phyloP scores from a whole-genome alignment of 768 basidiomycete genomes.

The Leccinum incarnatum region DNA sequence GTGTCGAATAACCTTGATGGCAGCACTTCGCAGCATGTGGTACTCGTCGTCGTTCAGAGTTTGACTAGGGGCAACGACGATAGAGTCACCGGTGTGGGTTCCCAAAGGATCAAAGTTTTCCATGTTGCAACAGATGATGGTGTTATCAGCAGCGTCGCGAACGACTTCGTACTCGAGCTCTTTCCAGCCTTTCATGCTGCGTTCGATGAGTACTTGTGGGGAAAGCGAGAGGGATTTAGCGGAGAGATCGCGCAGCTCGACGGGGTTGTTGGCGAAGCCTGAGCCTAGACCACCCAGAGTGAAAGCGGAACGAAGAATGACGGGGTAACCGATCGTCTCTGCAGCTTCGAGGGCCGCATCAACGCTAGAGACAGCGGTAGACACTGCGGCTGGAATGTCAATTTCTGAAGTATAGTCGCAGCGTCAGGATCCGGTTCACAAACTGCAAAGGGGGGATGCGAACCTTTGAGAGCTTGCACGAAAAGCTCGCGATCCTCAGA shows the following conservation, averaged over 20 bases:
- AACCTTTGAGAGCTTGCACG: slow-evolving; percentile 93
- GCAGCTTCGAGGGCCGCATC: slow-evolving; percentile 91
- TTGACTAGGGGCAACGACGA: slow-evolving; percentile 98
- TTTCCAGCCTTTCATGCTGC: slow-evolving; percentile 99
- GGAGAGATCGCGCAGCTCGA: slow-evolving; percentile 91
- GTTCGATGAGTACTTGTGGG: slow-evolving; percentile 96
- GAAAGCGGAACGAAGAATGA: slow-evolving; percentile 95
- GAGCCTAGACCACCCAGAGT: slow-evolving; percentile 98
- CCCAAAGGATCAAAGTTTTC: slow-evolving; percentile 99
- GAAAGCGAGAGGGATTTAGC: slow-evolving; percentile 88
- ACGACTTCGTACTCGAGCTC: slow-evolving; percentile 99
- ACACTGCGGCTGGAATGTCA: slow-evolving; percentile 92
- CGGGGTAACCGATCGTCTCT: slow-evolving; percentile 90
- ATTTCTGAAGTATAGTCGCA: slow-evolving; percentile 62
- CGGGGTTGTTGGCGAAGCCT: slow-evolving; percentile 92
- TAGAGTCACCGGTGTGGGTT: slow-evolving; percentile 98
- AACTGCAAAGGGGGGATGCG: slow-evolving; percentile 16
- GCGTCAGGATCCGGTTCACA: slow-evolving; percentile 3
- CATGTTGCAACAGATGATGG: slow-evolving; percentile 99
- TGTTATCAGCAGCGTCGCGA: slow-evolving; percentile 97
- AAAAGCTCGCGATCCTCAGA: slow-evolving; percentile 98
- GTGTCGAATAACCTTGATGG: slow-evolving; percentile 92
- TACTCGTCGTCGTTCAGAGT: slow-evolving; percentile 97
- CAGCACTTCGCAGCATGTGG: slow-evolving; percentile 97
- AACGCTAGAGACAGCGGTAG: slow-evolving; percentile 94